Evolutionary conservation across 306 rosid genomes (phyloP), one percentile per base, ranked within the genome.

Genomic region (Ormosia semicastrata): DNA sequence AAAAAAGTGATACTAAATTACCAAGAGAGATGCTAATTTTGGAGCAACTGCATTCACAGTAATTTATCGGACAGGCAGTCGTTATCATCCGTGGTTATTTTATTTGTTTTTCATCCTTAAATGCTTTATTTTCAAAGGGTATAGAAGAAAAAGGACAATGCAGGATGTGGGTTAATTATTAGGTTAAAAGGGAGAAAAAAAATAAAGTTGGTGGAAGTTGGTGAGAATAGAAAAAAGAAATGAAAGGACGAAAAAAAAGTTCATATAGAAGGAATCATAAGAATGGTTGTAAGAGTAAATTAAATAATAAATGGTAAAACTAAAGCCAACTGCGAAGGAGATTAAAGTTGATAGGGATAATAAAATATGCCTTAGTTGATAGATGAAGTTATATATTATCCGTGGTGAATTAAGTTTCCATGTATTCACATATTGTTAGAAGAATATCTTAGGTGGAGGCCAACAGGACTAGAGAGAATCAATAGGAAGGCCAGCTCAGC

Each of bases 151-250:
- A 18, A 18, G 64, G 44, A 49, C 24, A 18, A 18, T 62, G 15
- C 2, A 13, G 15, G 24, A 33, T 8, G 39, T 12, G 67, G 57
- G 36, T 49, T 46, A 8, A n/a, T 82, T 4, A 58, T 58, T 10
- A 36, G 58, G 72, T 66, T 49, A 18, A 59, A 69, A 46, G 24
- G 24, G n/a, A 3, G 11, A 44, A 78, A 66, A 49, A 9, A 44
- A 40, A 67, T 46, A n/a, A 59, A 82, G 82, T 68, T 75, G 85
- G 40, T 56, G 64, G 63, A 53, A 7, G 77, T 60, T 53, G 67
- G 67, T 44, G 58, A 57, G 29, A 70, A 32, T n/a, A 32, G 74
- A 17, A 41, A 39, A 40, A 59, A 33, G 50, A 40, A 6, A 6
- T 6, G 8, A 40, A 52, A 68, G 56, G 81, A 66, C 63, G 72